phyloP scores from a whole-genome alignment of 768 basidiomycete species.

The Daedaleopsis sinensis region DNA sequence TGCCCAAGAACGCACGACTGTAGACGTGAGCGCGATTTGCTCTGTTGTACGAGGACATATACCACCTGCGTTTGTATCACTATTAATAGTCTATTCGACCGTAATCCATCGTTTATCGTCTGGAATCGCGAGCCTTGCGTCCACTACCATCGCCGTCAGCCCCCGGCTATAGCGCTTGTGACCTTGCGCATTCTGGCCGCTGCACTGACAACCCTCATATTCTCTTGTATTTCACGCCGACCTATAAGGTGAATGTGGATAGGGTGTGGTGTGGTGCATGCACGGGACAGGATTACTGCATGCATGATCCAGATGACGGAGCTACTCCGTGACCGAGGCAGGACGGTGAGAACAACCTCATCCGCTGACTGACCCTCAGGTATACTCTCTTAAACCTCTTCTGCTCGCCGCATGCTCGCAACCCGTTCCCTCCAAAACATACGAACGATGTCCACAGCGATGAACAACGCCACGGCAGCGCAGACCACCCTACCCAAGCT shows the following conservation, averaged over 20 bases:
- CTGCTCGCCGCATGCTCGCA: not conserved
- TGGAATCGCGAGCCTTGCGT: not conserved
- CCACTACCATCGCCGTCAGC: no score
- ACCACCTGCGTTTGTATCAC: not conserved
- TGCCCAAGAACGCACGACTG: slow-evolving; percentile 69
- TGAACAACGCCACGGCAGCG: not conserved
- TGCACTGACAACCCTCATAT: no score
- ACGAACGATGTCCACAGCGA: not conserved
- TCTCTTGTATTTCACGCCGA: no score
- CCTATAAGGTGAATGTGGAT: no score
- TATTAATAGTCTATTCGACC: not conserved
- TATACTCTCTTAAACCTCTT: not conserved
- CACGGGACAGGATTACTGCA: not conserved
- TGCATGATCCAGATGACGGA: not conserved
- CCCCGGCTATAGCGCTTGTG: not conserved
- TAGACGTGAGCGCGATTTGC: slow-evolving; percentile 32
- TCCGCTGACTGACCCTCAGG: not conserved
- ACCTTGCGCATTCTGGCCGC: not conserved
- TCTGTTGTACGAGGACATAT: no score
- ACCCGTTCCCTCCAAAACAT: not conserved
- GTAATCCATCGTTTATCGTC: no score
- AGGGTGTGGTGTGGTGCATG: no score
- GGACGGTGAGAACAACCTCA: not conserved
- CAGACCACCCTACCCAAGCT: not conserved
- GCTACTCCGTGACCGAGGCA: not conserved